These are phyloP conservation scores for Tolypocladium guangdongense DNA, from an alignment of 2,329 filamentous ascomycete species.

Conservation along the genomic window DNA sequence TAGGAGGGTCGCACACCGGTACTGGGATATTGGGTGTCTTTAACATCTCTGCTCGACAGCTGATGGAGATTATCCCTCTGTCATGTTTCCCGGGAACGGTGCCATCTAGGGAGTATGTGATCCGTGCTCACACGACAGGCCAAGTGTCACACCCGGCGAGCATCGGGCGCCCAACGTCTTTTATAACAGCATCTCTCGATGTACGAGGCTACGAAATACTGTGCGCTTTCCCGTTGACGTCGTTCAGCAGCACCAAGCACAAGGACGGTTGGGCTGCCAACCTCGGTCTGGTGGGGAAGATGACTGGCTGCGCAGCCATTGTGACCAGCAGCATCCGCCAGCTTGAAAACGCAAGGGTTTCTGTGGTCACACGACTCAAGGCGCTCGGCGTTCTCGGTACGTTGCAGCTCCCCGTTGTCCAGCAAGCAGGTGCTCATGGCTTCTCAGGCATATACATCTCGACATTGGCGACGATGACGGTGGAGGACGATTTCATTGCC, in stretches of 20 bases:
- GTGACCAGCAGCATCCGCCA: slow-evolving; percentile 48
- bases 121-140: slow-evolving; percentile 62
- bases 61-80: slow-evolving; percentile 61
- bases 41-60: slow-evolving; percentile 55
- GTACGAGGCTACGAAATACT: slow-evolving; percentile 70
- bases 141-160: slow-evolving; percentile 43
- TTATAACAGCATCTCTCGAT: slow-evolving; percentile 53
- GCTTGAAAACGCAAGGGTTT: slow-evolving; percentile 43
- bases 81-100: slow-evolving; percentile 62
- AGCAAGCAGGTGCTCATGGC: not conserved
- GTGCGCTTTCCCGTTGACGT: slow-evolving; percentile 56
- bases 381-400: slow-evolving; percentile 64
- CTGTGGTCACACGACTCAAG: slow-evolving; percentile 62
- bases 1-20: slow-evolving; percentile 48
- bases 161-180: slow-evolving; percentile 28
- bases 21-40: slow-evolving; percentile 75
- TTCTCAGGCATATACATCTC: slow-evolving; percentile 62
- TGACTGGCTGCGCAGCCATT: slow-evolving; percentile 78
- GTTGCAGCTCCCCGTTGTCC: slow-evolving; percentile 8
- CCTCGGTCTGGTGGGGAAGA: slow-evolving; percentile 73
- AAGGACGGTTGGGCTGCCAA: slow-evolving; percentile 46
- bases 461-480: slow-evolving; percentile 45
- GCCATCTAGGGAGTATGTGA: slow-evolving; percentile 49
- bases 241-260: slow-evolving; percentile 34
- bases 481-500: slow-evolving; percentile 59